Conservation (phyloP, 1,284 basidiomycete genomes). For the Ustilago loliicola region DNA sequence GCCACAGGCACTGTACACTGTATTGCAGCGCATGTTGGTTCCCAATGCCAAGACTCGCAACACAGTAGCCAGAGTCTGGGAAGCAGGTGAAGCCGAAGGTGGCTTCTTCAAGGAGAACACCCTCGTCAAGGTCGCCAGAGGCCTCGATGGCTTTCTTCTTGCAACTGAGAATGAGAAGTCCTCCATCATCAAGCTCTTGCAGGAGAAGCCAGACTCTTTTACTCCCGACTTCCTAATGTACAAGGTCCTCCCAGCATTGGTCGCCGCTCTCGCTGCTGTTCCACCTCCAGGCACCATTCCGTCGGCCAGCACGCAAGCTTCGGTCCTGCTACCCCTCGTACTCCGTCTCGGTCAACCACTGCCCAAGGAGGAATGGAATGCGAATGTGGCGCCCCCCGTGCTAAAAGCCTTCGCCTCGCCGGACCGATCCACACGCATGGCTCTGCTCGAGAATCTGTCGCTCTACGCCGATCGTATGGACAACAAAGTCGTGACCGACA, state of each 20-base stretch:
- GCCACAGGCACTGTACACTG: constrained; percentile 81
- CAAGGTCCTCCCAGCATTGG: constrained; percentile 87
- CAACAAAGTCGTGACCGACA: constrained; percentile 84
- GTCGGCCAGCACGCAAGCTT: constrained; percentile 48
- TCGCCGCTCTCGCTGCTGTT: constrained; percentile 77
- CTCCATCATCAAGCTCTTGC: constrained; percentile 71
- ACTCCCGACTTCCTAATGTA: constrained; percentile 88
- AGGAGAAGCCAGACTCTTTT: constrained; percentile 71
- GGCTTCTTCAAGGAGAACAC: constrained; percentile 90
- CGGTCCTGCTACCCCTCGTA: constrained; percentile 62
- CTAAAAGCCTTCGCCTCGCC: constrained; percentile 59
- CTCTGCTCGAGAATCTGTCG: constrained; percentile 85
- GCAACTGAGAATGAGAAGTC: constrained; percentile 85
- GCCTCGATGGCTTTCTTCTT: constrained; percentile 88
- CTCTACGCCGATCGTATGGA: constrained; percentile 90
- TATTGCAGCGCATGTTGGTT: constrained; percentile 88
- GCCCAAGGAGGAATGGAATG: constrained; percentile 56
- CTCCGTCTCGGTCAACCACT: constrained; percentile 58
- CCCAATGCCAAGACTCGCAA: constrained; percentile 86
- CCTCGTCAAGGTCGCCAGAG: constrained; percentile 85
- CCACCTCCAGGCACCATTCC: constrained; percentile 51
- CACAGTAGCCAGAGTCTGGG: constrained; percentile 72
- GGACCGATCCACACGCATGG: constrained; percentile 93
- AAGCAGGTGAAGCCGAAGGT: constrained; percentile 66
- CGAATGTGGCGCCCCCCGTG: constrained; percentile 51